Base-by-base conservation (phyloP, 2,329 filamentous ascomycete genomes). In the Colletotrichum higginsianum region DNA sequence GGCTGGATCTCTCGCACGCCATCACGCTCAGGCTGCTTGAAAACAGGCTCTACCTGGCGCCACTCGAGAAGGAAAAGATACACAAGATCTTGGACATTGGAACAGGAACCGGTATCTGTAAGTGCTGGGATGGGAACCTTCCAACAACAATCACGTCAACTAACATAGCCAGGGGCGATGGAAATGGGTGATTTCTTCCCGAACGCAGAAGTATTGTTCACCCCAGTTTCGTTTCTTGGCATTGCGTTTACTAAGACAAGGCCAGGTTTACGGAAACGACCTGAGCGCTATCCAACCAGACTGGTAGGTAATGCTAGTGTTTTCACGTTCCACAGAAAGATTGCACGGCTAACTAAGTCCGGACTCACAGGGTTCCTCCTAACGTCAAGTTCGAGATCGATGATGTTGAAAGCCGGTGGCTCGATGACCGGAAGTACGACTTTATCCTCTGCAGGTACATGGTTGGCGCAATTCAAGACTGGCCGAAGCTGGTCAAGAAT, bases 341-440 rank as follows among this genome's bases (percentile, higher is more conserved):
- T 23, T 23, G 23, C 23, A 23, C 23, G 23, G 23, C 23, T 23
- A 23, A 23, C 23, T 23, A 23, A 23, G 23, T 23, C 23, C 23
- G 23, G 3, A 2, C 23, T 23, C 3, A 23, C 23, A 66, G 63
- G 76, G 75, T 94, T 0, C 92, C 93, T 0, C 87, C 84, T 44
- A 93, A 92, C 75, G 88, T 90, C 70, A 85, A 87, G 67, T 93
- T 92, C 75, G 84, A 91, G 69, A 86, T 92, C 44, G 91, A 93
- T 77, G 90, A 93, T 76, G 87, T 88, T 42, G 88, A 90, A 76
- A 84, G 86, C 38, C 74, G 77, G 16, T 84, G 83, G 83, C 79
- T 83, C 74, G 81, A 80, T 76, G 75, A 80, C 1, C 30, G 30
- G 42, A 76, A 76, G 57, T 81, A 80, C 67, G 78, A 80, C 64